Evolutionary conservation across 108 stramenopile genomes (phyloP), one percentile per base, ranked within the genome.

Genomic region (Stephanodiscus minutulus): DNA sequence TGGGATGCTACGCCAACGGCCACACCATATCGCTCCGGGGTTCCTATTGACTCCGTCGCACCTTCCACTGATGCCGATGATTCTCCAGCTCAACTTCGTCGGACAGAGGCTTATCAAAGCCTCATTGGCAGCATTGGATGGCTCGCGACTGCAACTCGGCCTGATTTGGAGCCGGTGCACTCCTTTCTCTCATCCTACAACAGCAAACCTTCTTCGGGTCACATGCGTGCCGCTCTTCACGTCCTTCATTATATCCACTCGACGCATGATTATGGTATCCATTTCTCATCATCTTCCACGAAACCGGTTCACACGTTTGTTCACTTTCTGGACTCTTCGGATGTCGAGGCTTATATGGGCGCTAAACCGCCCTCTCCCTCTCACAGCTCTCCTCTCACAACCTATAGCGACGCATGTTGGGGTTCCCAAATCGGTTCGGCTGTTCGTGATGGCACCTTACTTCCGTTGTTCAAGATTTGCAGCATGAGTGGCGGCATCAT

Each of bases 1-100:
- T 52, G 18, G 21, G 70, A 61, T 20, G 47, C 20, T 31, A 33
- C 7, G 49, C 61, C 48, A 46, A 54, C 18, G 56, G 47, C 54
- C 50, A 74, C 65, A 44, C 73, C 66, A 15, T 74, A 74, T 44
- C 39, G 59, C 13, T 70, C 68, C 15, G 65, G 73, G 12, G 21
- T 74, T 15, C 73, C 73, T 5, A 66, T 74, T 37, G 54, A 74
- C 55, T 63, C 61, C 25, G 64, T 73, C 22, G 63, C 72, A 0
- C n/a, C 17, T 46, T 24, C 12, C 3, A 33, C 31, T 33, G 31
- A 33, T n/a, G 17, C 24, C 0, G 18, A 27, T 20, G 58, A 28
- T 1, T 21, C 55, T 57, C 67, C 67, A 0, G 67, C 55, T 41
- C 54, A 41, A 6, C 55, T 57, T 28, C 55, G 33, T 0, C 11